Percentiles rank a stretch among this genome's conserved stretches.
Evolutionary conservation across 768 basidiomycete genomes (phyloP).

Genomic region (Lactifluus pinguis): DNA sequence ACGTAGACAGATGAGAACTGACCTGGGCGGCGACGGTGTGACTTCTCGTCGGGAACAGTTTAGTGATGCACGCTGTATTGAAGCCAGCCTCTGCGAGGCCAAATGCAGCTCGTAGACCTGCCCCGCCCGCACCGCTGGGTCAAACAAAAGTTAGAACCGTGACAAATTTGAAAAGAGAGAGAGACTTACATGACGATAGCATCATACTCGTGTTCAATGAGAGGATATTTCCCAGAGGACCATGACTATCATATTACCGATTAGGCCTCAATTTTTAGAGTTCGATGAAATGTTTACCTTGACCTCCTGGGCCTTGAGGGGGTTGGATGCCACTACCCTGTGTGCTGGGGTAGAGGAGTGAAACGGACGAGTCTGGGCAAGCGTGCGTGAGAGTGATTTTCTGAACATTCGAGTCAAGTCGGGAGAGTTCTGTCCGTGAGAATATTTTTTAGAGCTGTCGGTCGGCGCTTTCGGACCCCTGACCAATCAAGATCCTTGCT

Average conservation of each 20-base stretch:
- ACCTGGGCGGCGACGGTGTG: conserved; percentile 98
- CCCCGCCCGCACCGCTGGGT: conserved; percentile 89
- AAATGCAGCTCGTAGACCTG: conserved; percentile 95
- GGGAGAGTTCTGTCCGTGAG: too few species aligned
- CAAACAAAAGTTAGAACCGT: not conserved
- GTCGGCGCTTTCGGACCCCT: not conserved
- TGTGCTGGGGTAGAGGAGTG: conserved; percentile 51
- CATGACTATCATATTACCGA: conserved; percentile 40
- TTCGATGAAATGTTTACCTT: conserved; percentile 39
- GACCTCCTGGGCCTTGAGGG: conserved; percentile 75
- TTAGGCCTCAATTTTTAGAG: conserved; percentile 5
- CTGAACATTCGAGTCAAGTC: conserved; percentile 41
- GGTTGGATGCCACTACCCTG: conserved; percentile 60
- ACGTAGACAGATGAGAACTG: conserved; percentile 20
- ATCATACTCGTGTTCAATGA: conserved; percentile 99
- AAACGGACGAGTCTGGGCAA: conserved; percentile 47
- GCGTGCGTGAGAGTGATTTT: conserved; percentile 49
- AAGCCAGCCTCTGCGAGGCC: conserved; percentile 97
- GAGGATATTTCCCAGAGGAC: conserved; percentile 84
- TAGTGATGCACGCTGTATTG: conserved; percentile 98
- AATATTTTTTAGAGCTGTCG: too few species aligned
- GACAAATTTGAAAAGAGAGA: not conserved
- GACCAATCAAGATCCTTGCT: conserved; percentile 16
- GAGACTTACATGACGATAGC: conserved; percentile 89
- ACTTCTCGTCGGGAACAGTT: conserved; percentile 96